Evolutionary conservation across 352 stramenopile genomes (phyloP), one percentile per base, ranked within the genome.

Genomic region (Globisporangium polare): DNA sequence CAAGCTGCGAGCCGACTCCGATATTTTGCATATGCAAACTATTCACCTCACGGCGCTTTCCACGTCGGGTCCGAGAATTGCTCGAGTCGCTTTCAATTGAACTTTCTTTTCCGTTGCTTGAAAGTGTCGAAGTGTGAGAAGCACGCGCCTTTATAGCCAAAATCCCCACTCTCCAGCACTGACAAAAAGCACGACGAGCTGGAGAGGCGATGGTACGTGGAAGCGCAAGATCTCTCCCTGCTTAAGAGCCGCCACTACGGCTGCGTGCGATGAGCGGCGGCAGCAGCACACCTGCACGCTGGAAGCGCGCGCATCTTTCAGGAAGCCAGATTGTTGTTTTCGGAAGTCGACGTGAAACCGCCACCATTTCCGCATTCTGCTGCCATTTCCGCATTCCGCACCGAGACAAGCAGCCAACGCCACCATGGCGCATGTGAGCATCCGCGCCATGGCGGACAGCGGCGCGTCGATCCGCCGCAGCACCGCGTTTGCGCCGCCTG

Each of bases 161-260:
- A 41, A 41, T 17, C 13, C 13, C 35, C 35, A 31, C n/a, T n/a
- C n/a, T n/a, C n/a, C n/a, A n/a, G n/a, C n/a, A n/a, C 45, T 33
- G 12, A 18, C 46, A 33, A 27, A 20, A 3, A 15, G 22, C 18
- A 52, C 12, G 22, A 29, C 2, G 22, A 52, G 46, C 26, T 20
- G 24, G 45, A 33, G 45, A 51, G 45, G 33, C 46, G 46, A 52
- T 52, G 46, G 46, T 52, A 52, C 46, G 46, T 52, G 46, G 46
- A 31, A 51, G 43, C 20, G 42, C 42, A 24, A 9, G n/a, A 49
- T 49, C 43, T 12, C 18, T 49, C 20, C 7, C 20, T 18, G 24
- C n/a, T 41, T 31, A 2, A 9, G 17, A 31, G 24, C 46, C 12
- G 24, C 3, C 5, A 12, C 7, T 12, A n/a, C 13, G 15, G 24